Evolutionary conservation across 2,329 filamentous ascomycete genomes (phyloP).

Genomic region (Colletotrichum orchidophilum): DNA sequence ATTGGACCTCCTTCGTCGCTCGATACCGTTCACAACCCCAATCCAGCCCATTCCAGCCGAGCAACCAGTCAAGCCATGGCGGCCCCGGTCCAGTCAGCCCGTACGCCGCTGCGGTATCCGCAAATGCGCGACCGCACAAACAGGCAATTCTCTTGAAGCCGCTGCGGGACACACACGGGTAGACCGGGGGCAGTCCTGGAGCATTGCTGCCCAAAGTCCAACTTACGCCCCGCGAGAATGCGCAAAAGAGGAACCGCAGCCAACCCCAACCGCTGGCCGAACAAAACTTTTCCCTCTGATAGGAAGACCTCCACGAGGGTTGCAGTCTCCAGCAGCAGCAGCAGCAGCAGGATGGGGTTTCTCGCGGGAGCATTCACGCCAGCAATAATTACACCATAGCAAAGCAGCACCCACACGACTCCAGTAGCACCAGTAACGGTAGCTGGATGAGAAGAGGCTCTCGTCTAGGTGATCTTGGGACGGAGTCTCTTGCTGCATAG

Average conservation of each 20-base stretch:
- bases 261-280: constrained; percentile 18
- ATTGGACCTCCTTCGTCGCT: constrained; percentile 1
- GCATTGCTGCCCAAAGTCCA: constrained; percentile 36
- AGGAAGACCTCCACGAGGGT: constrained; percentile 13
- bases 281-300: constrained; percentile 28
- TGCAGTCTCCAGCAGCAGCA: not conserved
- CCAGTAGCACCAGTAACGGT: constrained; percentile 1
- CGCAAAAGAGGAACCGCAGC: constrained; percentile 20
- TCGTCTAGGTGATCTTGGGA: not conserved
- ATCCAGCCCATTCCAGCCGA: constrained; percentile 26
- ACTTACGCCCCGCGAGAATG: constrained; percentile 32
- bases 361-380: not conserved
- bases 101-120: constrained; percentile 14
- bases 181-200: constrained; percentile 27
- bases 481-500: constrained; percentile 24
- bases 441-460: not conserved
- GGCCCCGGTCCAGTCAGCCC: constrained; percentile 1
- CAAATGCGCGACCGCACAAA: constrained; percentile 20
- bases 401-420: not conserved
- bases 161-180: constrained; percentile 19
- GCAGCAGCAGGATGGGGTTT: not conserved
- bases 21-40: not conserved
- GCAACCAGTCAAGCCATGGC: constrained; percentile 17
- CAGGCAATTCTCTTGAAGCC: not conserved
- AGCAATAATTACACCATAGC: not conserved